A percentile compares a stretch with the other conserved stretches of the same genome.
Evolutionary conservation across 176 grass and related monocot species (phyloP).

Genomic region (Avena insularis): DNA sequence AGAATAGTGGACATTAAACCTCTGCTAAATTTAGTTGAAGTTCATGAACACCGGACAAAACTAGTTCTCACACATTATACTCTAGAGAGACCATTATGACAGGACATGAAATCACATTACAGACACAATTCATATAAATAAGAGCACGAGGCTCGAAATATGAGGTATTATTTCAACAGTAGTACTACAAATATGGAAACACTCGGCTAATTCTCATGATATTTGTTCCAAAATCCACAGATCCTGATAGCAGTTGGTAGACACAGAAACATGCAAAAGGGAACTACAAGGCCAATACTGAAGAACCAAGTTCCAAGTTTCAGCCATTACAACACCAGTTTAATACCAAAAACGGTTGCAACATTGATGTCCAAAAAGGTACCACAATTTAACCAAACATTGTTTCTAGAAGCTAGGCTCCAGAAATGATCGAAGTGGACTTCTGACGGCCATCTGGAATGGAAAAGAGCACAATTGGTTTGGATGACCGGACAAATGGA

Average conservation of each 20-base stretch:
- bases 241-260: neutral
- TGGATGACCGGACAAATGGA: slow-evolving; percentile 69
- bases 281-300: neutral
- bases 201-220: neutral
- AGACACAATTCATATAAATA: neutral
- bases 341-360: slow-evolving; percentile 25
- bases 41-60: neutral
- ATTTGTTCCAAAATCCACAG: neutral
- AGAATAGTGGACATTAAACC: neutral
- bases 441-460: slow-evolving; percentile 88
- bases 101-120: neutral
- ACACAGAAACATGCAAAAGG: slow-evolving; percentile 17
- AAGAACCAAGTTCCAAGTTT: slow-evolving; percentile 13
- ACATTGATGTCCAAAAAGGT: neutral
- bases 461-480: slow-evolving; percentile 76
- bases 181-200: neutral
- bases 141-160: neutral
- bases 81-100: neutral
- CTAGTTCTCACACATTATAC: neutral
- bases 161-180: neutral
- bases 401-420: neutral
- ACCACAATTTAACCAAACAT: neutral
- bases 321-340: slow-evolving; percentile 27
- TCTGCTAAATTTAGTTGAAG: neutral
- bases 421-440: slow-evolving; percentile 34